These are phyloP conservation scores for Turnera subulata DNA, from an alignment of 345 rosid species.

Conservation along the genomic window DNA sequence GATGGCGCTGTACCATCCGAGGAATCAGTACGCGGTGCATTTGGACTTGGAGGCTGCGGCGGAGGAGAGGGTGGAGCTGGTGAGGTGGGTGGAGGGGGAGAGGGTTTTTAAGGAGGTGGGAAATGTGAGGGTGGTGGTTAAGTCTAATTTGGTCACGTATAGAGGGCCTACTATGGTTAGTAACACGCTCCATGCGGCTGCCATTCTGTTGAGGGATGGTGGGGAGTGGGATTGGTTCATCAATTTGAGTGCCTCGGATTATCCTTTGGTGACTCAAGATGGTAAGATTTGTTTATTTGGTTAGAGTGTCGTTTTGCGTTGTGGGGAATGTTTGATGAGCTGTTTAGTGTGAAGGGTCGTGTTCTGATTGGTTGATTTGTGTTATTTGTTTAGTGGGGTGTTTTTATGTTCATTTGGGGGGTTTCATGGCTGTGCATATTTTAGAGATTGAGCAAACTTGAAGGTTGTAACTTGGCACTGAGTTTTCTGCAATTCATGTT, in stretches of 20 bases:
- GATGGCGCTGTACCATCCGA: constrained; percentile 81
- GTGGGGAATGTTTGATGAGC: too few species aligned
- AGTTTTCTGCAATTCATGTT: too few species aligned
- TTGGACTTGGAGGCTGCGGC: constrained; percentile 74
- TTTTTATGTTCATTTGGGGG: too few species aligned
- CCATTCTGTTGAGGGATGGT: constrained; percentile 65
- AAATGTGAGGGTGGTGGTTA: constrained; percentile 63
- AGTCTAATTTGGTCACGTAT: constrained; percentile 81
- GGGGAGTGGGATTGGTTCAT: constrained; percentile 96
- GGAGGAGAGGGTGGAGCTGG: constrained; percentile 69
- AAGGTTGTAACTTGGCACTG: too few species aligned
- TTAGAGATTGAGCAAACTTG: too few species aligned
- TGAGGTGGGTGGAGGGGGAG: constrained; percentile 49
- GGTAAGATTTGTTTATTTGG: constrained; percentile 34
- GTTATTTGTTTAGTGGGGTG: too few species aligned
- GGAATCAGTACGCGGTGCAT: constrained; percentile 76
- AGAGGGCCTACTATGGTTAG: constrained; percentile 93
- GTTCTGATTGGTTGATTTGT: too few species aligned
- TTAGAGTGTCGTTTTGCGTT: background rate
- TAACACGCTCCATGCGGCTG: constrained; percentile 84
- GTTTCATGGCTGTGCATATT: too few species aligned
- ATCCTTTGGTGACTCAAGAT: constrained; percentile 89
- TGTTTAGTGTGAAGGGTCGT: too few species aligned
- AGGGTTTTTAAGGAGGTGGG: constrained; percentile 49
- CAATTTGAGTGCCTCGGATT: constrained; percentile 90